Evolutionary conservation across 352 stramenopile genomes (phyloP).

Genomic region (Phytophthora multivora): DNA sequence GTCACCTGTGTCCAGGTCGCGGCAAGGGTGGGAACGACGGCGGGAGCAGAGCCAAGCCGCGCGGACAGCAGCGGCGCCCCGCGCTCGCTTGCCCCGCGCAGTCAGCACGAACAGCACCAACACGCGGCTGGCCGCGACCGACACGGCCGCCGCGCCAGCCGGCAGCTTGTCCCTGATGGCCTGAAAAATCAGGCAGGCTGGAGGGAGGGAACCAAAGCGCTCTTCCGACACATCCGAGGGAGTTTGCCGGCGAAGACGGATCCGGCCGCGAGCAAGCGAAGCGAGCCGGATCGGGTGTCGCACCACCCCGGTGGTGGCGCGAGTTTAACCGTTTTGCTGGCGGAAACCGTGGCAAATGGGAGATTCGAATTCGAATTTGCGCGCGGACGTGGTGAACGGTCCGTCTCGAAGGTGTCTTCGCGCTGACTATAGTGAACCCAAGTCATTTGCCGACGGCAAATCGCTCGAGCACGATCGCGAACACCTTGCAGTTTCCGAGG

Average conservation of each 20-base stretch:
- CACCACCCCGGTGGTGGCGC: conserved; percentile 1
- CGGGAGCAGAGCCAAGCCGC: conserved; percentile 29
- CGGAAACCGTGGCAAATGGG: neutral
- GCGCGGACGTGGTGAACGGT: neutral
- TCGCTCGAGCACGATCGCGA: conserved; percentile 14
- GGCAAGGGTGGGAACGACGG: conserved; percentile 22
- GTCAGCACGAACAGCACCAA: conserved; percentile 31
- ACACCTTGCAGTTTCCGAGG: conserved; percentile 29
- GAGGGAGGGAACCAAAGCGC: conserved; percentile 13
- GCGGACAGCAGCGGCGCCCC: conserved; percentile 3
- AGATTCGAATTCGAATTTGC: conserved; percentile 12
- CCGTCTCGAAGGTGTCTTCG: neutral
- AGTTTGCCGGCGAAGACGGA: conserved; percentile 25
- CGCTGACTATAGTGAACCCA: conserved; percentile 19
- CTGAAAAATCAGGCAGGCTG: conserved; percentile 25
- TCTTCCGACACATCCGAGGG: conserved; percentile 39
- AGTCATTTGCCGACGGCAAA: conserved; percentile 18
- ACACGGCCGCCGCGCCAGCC: conserved; percentile 18
- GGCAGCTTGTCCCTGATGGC: conserved; percentile 33
- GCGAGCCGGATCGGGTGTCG: conserved; percentile 17
- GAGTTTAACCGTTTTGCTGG: neutral
- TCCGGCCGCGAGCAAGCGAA: conserved; percentile 24
- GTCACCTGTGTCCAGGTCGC: neutral
- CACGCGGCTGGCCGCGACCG: conserved; percentile 7
- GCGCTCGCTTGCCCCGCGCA: conserved; percentile 11